These are phyloP conservation scores for Byssoonygena ceratinophila DNA, from an alignment of 2,329 filamentous ascomycete genomes.

Conservation along the genomic window DNA sequence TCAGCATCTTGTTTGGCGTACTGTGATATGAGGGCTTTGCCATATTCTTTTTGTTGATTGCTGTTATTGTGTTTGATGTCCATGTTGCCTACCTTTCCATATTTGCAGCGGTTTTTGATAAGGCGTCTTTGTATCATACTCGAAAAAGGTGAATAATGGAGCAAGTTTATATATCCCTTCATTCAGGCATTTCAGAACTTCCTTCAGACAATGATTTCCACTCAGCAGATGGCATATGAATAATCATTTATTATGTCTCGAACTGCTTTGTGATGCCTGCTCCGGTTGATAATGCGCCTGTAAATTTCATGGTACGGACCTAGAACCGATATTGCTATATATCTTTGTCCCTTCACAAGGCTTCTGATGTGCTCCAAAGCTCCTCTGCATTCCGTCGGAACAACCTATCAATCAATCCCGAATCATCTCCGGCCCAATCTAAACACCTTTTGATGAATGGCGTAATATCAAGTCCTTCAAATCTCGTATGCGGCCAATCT, in stretches of 20 bases:
- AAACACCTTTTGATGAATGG: conserved; percentile 47
- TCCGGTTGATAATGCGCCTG: no score
- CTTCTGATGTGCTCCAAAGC: conserved; percentile 31
- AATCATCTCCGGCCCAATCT: conserved; percentile 42
- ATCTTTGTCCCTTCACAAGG: not conserved
- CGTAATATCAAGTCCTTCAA: conserved; percentile 46
- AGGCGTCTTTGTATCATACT: not conserved
- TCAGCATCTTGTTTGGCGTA: not conserved
- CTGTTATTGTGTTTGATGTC: not conserved
- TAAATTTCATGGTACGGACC: no score
- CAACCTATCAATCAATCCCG: conserved; percentile 39
- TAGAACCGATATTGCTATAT: not conserved
- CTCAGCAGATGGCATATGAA: no score
- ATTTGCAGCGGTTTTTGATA: not conserved
- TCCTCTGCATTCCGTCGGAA: conserved; percentile 48
- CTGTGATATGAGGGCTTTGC: not conserved
- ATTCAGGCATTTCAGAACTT: no score
- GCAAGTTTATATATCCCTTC: no score
- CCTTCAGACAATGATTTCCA: no score
- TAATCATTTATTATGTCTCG: no score
- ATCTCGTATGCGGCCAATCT: conserved; percentile 56
- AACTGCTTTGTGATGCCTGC: no score
- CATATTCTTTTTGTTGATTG: not conserved
- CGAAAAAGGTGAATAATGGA: not conserved
- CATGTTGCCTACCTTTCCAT: not conserved